Percentiles rank a stretch among this genome's conserved stretches.
These are phyloP conservation scores for Arthrobotrys megalospora DNA, from an alignment of 2,329 filamentous ascomycete genomes.

Conservation along the genomic window DNA sequence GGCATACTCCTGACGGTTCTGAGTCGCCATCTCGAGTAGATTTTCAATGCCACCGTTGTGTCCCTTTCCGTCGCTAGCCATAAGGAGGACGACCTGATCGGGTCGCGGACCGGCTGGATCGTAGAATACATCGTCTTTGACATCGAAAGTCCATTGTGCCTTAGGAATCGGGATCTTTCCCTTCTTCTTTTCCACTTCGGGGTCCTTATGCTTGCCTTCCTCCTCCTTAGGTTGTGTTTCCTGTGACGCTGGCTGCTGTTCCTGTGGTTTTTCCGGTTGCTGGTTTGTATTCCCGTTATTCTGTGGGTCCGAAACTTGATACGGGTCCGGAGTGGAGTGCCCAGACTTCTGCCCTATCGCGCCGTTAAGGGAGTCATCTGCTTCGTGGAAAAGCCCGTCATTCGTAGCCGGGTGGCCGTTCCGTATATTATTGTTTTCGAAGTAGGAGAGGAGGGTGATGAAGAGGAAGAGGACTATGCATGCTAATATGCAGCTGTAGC, in stretches of 20 bases:
- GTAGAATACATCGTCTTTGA: constrained; percentile 65
- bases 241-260: constrained; percentile 18
- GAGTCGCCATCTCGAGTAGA: constrained; percentile 66
- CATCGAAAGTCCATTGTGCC: constrained; percentile 61
- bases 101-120: constrained; percentile 65
- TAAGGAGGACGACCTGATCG: constrained; percentile 67
- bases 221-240: constrained; percentile 7
- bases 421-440: constrained; percentile 43
- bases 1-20: constrained; percentile 67
- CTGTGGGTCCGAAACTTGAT: constrained; percentile 54
- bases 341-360: constrained; percentile 60
- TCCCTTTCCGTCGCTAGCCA: constrained; percentile 68
- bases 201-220: constrained; percentile 39
- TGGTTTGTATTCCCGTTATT: constrained; percentile 1
- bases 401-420: constrained; percentile 12
- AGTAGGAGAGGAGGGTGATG: constrained; percentile 62
- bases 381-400: constrained; percentile 52
- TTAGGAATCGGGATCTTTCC: constrained; percentile 38
- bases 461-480: constrained; percentile 62
- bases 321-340: constrained; percentile 48
- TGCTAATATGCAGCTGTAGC: constrained; percentile 60
- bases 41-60: constrained; percentile 68
- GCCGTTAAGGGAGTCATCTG: constrained; percentile 59
- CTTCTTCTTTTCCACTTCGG: constrained; percentile 56
- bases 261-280: constrained; percentile 21